Conservation (phyloP, 768 basidiomycete species). For the Dendrothele bispora region DNA sequence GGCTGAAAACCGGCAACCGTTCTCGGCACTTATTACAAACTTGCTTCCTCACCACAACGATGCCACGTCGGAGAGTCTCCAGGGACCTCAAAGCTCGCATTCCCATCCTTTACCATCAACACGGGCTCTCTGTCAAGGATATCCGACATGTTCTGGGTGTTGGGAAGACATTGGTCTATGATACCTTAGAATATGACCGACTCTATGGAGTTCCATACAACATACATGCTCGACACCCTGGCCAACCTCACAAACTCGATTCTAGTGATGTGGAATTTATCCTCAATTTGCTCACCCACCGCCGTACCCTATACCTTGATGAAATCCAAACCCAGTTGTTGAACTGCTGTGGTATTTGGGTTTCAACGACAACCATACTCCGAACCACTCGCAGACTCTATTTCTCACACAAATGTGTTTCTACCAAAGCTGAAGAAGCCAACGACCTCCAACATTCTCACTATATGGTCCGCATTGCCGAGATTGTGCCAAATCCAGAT, state of each 20-base stretch:
- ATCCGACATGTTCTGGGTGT: not conserved
- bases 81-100: slow-evolving; percentile 44
- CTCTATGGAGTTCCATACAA: too few species aligned
- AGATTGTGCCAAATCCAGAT: slow-evolving; percentile 11
- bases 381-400: slow-evolving; percentile 17
- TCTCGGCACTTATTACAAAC: too few species aligned
- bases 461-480: slow-evolving; percentile 15
- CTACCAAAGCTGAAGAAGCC: slow-evolving; percentile 22
- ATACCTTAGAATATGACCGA: not conserved
- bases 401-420: slow-evolving; percentile 23
- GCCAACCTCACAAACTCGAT: too few species aligned
- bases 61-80: too few species aligned
- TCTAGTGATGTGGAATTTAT: too few species aligned
- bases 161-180: not conserved
- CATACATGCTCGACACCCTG: too few species aligned
- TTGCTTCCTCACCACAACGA: too few species aligned
- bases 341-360: slow-evolving; percentile 14
- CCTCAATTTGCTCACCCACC: not conserved
- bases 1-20: too few species aligned
- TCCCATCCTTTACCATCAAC: not conserved
- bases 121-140: not conserved
- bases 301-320: slow-evolving; percentile 26
- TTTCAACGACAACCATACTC: slow-evolving; percentile 30
- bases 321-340: slow-evolving; percentile 27
- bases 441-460: slow-evolving; percentile 26